Evolutionary conservation across 2,329 filamentous ascomycete genomes (phyloP).

Genomic region (Sphaerostilbella broomeana): DNA sequence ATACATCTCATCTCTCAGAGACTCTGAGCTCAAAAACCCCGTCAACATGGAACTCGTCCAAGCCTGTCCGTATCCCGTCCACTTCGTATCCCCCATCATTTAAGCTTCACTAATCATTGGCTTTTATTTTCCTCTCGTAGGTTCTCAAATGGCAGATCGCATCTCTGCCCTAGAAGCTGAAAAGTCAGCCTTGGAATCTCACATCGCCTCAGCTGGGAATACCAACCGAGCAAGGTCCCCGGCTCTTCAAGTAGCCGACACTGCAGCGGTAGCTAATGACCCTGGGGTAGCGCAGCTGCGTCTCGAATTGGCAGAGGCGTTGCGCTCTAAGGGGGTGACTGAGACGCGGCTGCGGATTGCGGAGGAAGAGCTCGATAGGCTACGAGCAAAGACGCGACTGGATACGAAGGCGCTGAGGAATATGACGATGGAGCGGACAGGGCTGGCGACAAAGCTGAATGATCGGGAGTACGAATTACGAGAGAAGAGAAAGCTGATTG

Average conservation of each 20-base stretch:
- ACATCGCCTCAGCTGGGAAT: conserved; percentile 21
- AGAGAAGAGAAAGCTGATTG: conserved; percentile 75
- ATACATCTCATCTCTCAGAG: conserved; percentile 68
- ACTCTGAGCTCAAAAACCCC: conserved; percentile 60
- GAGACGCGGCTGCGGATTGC: conserved; percentile 56
- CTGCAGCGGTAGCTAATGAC: conserved; percentile 21
- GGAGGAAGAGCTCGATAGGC: conserved; percentile 55
- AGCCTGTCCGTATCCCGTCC: conserved; percentile 57
- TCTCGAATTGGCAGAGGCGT: conserved; percentile 67
- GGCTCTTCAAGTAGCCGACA: conserved; percentile 14
- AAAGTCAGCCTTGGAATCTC: conserved; percentile 36
- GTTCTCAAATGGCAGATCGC: conserved; percentile 60
- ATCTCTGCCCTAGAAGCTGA: conserved; percentile 57
- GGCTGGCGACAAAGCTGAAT: conserved; percentile 59
- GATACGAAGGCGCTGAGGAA: conserved; percentile 56
- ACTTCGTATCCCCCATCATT: no score
- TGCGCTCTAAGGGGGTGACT: conserved; percentile 65
- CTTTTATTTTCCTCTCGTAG: conserved; percentile 34
- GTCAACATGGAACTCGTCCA: conserved; percentile 63
- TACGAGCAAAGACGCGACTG: conserved; percentile 53
- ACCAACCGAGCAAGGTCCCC: conserved; percentile 14
- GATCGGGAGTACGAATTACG: conserved; percentile 81
- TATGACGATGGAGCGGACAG: conserved; percentile 55
- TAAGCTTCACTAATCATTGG: no score
- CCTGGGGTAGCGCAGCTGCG: conserved; percentile 45